Evolutionary conservation across 1,284 basidiomycete genomes (phyloP).

Genomic region (Stygiomarasmius scandens): DNA sequence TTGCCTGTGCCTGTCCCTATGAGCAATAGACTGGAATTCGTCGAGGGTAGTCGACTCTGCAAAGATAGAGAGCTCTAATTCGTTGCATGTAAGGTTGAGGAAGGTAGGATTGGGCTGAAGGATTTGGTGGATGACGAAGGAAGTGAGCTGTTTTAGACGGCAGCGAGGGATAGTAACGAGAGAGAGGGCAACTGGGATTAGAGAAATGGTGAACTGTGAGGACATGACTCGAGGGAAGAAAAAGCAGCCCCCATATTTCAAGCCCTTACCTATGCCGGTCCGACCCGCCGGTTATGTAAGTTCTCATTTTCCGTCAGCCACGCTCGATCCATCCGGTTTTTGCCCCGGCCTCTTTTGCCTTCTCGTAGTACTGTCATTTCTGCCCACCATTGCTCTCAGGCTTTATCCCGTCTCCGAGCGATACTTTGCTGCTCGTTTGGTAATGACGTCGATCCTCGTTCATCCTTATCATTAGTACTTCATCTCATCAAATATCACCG

Average conservation of each 20-base stretch:
- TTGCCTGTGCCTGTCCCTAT: conserved; percentile 53
- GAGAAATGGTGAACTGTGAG: conserved; percentile 56
- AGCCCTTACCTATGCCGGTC: not conserved
- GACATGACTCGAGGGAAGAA: not conserved
- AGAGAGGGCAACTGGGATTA: conserved; percentile 69
- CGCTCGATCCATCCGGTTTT: too few relatives aligned
- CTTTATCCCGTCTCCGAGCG: not conserved
- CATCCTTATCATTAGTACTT: not conserved
- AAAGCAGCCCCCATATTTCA: not conserved
- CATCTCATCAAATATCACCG: not conserved
- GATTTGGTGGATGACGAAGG: conserved; percentile 68
- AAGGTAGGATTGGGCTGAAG: conserved; percentile 67
- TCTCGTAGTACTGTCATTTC: too few relatives aligned
- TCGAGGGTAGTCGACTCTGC: conserved; percentile 59
- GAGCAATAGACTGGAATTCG: conserved; percentile 65
- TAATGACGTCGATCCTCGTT: not conserved
- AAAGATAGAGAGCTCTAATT: conserved; percentile 74
- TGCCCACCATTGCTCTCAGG: too few relatives aligned
- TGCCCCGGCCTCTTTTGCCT: too few relatives aligned
- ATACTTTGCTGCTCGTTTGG: not conserved
- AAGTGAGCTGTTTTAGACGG: conserved; percentile 59
- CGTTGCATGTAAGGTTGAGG: conserved; percentile 75
- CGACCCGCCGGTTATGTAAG: too few relatives aligned
- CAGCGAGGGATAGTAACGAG: conserved; percentile 73
- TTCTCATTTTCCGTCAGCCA: too few relatives aligned